Conservation (phyloP, 2,329 filamentous ascomycete species). For the Sarocladium brachiariae region DNA sequence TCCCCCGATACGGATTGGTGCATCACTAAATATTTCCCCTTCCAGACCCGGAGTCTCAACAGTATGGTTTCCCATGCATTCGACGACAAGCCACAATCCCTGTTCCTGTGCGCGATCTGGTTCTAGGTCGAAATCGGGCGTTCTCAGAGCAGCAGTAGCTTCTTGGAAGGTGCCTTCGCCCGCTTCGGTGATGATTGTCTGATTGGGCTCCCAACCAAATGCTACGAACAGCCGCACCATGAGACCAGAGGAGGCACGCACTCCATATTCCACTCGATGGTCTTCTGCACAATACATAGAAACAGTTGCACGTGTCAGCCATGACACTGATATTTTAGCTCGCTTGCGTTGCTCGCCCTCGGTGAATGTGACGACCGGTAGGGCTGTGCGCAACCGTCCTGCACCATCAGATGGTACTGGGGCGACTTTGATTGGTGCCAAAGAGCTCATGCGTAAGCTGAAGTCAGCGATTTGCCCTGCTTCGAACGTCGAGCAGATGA, state of each 20-base stretch:
- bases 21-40: constrained; percentile 46
- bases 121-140: constrained; percentile 67
- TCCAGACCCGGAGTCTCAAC: constrained; percentile 32
- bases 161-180: constrained; percentile 72
- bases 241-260: constrained; percentile 36
- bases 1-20: constrained; percentile 32
- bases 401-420: constrained; percentile 67
- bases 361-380: constrained; percentile 49
- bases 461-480: constrained; percentile 70
- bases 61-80: constrained; percentile 59
- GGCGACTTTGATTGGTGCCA: constrained; percentile 45
- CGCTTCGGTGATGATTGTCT: constrained; percentile 56
- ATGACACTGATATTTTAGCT: constrained; percentile 30
- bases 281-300: constrained; percentile 16
- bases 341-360: constrained; percentile 33
- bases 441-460: constrained; percentile 65
- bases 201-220: constrained; percentile 63
- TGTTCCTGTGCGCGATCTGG: constrained; percentile 49
- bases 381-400: constrained; percentile 58
- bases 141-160: constrained; percentile 57
- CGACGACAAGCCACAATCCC: constrained; percentile 74
- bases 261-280: constrained; percentile 10
- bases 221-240: constrained; percentile 66
- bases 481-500: constrained; percentile 89
- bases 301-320: constrained; percentile 50